Conservation (phyloP, 2,329 filamentous ascomycete genomes). For the Basipetospora sp. region DNA sequence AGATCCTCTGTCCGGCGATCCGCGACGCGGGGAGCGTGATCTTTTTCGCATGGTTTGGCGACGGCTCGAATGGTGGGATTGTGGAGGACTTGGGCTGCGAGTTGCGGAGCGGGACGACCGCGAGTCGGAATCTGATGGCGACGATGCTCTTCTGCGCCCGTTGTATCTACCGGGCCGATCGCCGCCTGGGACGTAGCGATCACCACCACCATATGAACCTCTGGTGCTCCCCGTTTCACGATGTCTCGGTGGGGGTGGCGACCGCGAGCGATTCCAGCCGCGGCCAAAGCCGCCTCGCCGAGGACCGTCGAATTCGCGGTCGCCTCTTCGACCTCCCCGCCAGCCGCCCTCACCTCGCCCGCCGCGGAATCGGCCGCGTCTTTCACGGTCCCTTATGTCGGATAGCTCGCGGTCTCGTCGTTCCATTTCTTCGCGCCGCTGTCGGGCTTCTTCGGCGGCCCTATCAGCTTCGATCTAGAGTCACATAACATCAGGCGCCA, state of each 20-base stretch:
- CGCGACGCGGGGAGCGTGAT: constrained; percentile 23
- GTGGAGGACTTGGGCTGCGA: constrained; percentile 22
- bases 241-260: constrained; percentile 27
- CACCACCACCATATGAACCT: constrained; percentile 26
- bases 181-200: constrained; percentile 35
- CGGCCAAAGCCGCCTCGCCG: constrained; percentile 31
- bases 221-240: constrained; percentile 20
- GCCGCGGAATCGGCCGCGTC: constrained; percentile 36
- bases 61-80: constrained; percentile 1
- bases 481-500: neutral
- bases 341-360: constrained; percentile 40
- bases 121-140: constrained; percentile 20
- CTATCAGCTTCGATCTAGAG: constrained; percentile 71
- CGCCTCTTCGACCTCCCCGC: constrained; percentile 34
- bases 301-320: constrained; percentile 31
- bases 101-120: constrained; percentile 11
- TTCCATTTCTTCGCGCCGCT: constrained; percentile 55
- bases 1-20: constrained; percentile 23
- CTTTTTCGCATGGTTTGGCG: constrained; percentile 17
- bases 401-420: constrained; percentile 58
- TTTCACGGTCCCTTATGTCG: constrained; percentile 51
- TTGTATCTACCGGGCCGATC: constrained; percentile 24
- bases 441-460: constrained; percentile 59
- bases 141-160: constrained; percentile 28
- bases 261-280: constrained; percentile 30